These are phyloP conservation scores for Neofusicoccum sp. DNA, from an alignment of 2,329 filamentous ascomycete genomes.

Conservation along the genomic window DNA sequence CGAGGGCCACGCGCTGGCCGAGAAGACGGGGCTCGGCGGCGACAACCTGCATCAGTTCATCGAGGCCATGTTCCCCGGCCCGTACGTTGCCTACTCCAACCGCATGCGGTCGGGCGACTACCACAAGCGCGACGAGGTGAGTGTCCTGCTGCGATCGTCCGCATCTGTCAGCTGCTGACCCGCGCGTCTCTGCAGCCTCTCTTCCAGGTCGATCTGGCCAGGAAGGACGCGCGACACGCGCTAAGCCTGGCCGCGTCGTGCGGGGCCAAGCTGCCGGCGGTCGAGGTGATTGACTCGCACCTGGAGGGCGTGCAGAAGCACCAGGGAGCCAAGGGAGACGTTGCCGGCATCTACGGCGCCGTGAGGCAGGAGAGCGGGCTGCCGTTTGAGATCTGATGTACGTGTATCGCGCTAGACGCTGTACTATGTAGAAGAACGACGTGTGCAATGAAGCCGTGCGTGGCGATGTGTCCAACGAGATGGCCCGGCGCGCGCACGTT, in stretches of 20 bases:
- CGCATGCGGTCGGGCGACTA: conserved; percentile 77
- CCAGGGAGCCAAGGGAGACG: conserved; percentile 69
- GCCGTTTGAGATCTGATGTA: conserved; percentile 62
- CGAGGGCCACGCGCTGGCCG: conserved; percentile 74
- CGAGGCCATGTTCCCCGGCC: conserved; percentile 70
- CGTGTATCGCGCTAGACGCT: too few species aligned
- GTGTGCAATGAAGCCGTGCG: not conserved
- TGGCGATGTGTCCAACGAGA: conserved; percentile 3
- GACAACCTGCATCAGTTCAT: conserved; percentile 70
- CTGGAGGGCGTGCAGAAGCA: conserved; percentile 68
- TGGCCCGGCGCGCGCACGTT: not conserved
- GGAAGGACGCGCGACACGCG: conserved; percentile 79
- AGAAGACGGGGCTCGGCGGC: conserved; percentile 74
- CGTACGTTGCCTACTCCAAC: conserved; percentile 70
- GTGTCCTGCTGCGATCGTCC: not conserved
- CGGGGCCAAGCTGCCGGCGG: conserved; percentile 62
- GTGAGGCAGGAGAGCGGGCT: conserved; percentile 72
- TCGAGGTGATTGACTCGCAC: conserved; percentile 68
- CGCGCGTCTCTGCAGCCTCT: conserved; percentile 53
- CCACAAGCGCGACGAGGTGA: conserved; percentile 62
- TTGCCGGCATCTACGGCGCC: conserved; percentile 79
- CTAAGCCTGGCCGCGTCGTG: conserved; percentile 61
- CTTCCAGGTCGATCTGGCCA: conserved; percentile 77
- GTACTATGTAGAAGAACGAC: too few species aligned
- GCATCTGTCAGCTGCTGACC: not conserved